Base-by-base conservation (phyloP, 495 filamentous ascomycete genomes). In the Ramalina intermedia region DNA sequence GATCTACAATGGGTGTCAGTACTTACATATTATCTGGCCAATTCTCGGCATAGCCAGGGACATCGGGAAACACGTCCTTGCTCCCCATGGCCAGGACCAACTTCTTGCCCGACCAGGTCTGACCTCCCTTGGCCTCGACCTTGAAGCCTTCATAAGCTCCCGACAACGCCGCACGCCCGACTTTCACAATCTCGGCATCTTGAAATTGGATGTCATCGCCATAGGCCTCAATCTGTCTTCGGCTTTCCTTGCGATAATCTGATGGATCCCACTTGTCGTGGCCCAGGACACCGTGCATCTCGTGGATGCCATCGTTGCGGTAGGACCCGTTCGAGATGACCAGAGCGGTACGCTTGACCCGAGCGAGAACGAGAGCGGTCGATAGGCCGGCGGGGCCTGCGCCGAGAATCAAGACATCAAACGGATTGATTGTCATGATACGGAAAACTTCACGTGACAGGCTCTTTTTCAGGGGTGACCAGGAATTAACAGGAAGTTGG, bases 401-500 rank as follows among this genome's bases (percentile, higher is more conserved):
- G 56, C 73, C 72, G 17, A 76, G 55, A 50, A 77, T 69, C 12
- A 74, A 55, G 41, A 61, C 62, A 51, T 76, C 73, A 50, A 58
- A 57, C 3, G 14, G 20, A 16, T n/a, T 13, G 17, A 14, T n/a
- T 41, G 39, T 21, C 43, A 47, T 47, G 3, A 11, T 33, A 7
- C 29, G 7, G 29, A 13, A 33, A 2, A 13, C 6, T 33, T 33
- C 29, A 33, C 29, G 29, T 33, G 29, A 4, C 29, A 12, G 3
- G 29, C 29, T 13, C 29, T 9, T 33, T 33, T 33, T 33, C 29
- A 9, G 29, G 29, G 29, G 29, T 33, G 12, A 33, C 2, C 6
- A 3, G 8, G 1, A 33, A 33, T 13, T 1, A 33, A 33, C 29
- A 33, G 29, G 29, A 23, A 23, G 23, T 4, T 7, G 9, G 27